These are phyloP conservation scores for Pycnococcus provasolii DNA, from an alignment of 139 green algal species.

Conservation along the genomic window DNA sequence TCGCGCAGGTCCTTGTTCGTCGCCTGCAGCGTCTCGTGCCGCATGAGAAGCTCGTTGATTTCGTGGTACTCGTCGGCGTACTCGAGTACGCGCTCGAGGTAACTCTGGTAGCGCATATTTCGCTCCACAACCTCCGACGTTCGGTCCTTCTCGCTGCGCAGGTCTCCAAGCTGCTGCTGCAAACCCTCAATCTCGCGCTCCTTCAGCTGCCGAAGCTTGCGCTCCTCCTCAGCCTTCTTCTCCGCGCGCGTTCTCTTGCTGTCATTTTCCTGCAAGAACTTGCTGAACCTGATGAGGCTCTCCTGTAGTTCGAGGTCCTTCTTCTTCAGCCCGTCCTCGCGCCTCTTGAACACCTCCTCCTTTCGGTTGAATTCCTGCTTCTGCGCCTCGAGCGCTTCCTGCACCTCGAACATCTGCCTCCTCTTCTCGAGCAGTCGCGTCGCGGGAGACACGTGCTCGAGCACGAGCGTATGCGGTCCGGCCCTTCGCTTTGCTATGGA, in stretches of 20 bases:
- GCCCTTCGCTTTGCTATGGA: neutral
- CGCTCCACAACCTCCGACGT: slow-evolving; percentile 16
- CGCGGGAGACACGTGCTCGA: slow-evolving; percentile 75
- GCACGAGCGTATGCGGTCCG: slow-evolving; percentile 38
- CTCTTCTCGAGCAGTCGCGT: slow-evolving; percentile 82
- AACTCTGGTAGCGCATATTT: slow-evolving; percentile 65
- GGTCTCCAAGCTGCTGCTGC: slow-evolving; percentile 50
- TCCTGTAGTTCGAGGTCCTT: slow-evolving; percentile 85
- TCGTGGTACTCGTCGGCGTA: slow-evolving; percentile 69
- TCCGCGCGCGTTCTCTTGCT: slow-evolving; percentile 66
- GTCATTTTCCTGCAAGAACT: slow-evolving; percentile 87
- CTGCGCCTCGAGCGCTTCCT: slow-evolving; percentile 73
- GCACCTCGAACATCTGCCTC: slow-evolving; percentile 85
- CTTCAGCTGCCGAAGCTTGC: slow-evolving; percentile 54
- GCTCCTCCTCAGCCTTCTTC: slow-evolving; percentile 70
- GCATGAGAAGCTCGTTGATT: slow-evolving; percentile 62
- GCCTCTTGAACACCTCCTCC: slow-evolving; percentile 69
- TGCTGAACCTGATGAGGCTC: slow-evolving; percentile 77
- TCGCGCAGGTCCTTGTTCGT: slow-evolving; percentile 62
- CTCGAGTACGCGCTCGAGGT: slow-evolving; percentile 69
- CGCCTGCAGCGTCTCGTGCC: slow-evolving; percentile 65
- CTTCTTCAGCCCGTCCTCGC: slow-evolving; percentile 73
- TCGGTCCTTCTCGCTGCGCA: slow-evolving; percentile 47
- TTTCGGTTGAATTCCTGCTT: slow-evolving; percentile 65
- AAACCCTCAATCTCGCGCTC: slow-evolving; percentile 69